A percentile compares a stretch with the other conserved stretches of the same genome.
Evolutionary conservation across 306 rosid genomes (phyloP).

Genomic region (Cicer cuneatum): DNA sequence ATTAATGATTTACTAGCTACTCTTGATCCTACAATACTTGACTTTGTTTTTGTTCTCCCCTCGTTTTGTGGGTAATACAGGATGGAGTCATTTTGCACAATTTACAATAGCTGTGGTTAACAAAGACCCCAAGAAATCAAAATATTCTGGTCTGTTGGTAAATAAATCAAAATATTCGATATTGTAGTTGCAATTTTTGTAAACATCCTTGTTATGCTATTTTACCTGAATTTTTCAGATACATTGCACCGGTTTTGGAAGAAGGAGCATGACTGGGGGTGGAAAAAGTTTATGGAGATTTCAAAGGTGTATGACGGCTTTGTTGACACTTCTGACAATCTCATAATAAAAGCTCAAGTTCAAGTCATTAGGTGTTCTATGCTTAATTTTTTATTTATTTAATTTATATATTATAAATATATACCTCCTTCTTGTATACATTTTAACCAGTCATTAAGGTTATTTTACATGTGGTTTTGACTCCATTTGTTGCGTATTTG

Average conservation of each 20-base stretch:
- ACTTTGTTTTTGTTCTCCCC: conserved; percentile 24
- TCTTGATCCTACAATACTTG: conserved; percentile 3
- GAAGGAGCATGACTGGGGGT: conserved; percentile 99
- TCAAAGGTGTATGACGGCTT: conserved; percentile 96
- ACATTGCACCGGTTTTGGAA: conserved; percentile 99
- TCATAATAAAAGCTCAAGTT: conserved; percentile 98
- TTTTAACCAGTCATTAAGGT: not conserved
- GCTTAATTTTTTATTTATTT: conserved; percentile 34
- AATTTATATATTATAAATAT: conserved; percentile 18
- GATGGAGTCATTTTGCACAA: conserved; percentile 99
- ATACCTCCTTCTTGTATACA: conserved; percentile 4
- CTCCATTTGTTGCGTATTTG: conserved; percentile 14
- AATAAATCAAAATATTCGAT: not conserved
- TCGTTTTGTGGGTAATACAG: conserved; percentile 51
- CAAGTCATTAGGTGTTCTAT: conserved; percentile 92
- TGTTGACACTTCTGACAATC: conserved; percentile 89
- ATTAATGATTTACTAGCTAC: conserved; percentile 30
- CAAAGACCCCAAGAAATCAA: conserved; percentile 91
- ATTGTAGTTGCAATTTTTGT: conserved; percentile 29
- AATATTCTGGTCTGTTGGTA: conserved; percentile 86
- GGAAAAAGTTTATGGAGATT: conserved; percentile 99
- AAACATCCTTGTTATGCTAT: conserved; percentile 16
- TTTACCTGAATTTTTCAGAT: conserved; percentile 57
- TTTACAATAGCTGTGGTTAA: conserved; percentile 97
- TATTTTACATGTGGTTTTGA: conserved; percentile 14